Conservation (phyloP, 1,139 yeast species). For the Maudiozyma humilis region DNA sequence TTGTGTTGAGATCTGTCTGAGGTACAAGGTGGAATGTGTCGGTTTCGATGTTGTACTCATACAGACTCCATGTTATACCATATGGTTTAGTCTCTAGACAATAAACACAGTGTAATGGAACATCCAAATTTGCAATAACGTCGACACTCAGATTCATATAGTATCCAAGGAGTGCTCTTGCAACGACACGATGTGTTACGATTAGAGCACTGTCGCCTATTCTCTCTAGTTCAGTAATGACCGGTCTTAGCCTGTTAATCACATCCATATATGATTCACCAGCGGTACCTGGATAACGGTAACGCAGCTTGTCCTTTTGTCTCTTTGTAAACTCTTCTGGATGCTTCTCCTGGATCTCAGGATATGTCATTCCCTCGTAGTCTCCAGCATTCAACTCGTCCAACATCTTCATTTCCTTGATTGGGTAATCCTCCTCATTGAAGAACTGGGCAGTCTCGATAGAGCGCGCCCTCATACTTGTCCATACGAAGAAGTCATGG, state of each 20-base stretch:
- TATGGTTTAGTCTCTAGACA: conserved; percentile 88
- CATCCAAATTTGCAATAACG: conserved; percentile 81
- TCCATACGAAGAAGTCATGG: conserved; percentile 82
- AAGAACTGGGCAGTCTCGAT: conserved; percentile 72
- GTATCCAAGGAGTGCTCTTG: conserved; percentile 79
- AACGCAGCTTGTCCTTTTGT: conserved; percentile 64
- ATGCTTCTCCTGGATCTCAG: conserved; percentile 59
- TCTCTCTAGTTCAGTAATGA: conserved; percentile 87
- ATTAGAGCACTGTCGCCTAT: conserved; percentile 80
- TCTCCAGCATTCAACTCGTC: conserved; percentile 91
- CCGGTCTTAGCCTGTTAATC: conserved; percentile 77
- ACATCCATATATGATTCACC: conserved; percentile 95
- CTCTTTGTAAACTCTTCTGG: conserved; percentile 79
- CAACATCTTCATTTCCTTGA: conserved; percentile 86
- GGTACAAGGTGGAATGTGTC: conserved; percentile 76
- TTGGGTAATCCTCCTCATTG: conserved; percentile 62
- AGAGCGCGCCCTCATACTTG: conserved; percentile 75
- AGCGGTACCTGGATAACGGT: conserved; percentile 94
- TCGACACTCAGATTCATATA: conserved; percentile 79
- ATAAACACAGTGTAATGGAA: conserved; percentile 84
- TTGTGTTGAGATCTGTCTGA: conserved; percentile 48
- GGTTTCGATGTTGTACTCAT: conserved; percentile 68
- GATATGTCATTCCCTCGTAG: conserved; percentile 86
- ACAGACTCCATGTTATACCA: conserved; percentile 87
- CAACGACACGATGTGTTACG: conserved; percentile 84